Percentiles rank a stretch among this genome's conserved stretches.
These are phyloP conservation scores for Sporothrix dimorphospora DNA, from an alignment of 2,329 filamentous ascomycete species.

Conservation along the genomic window DNA sequence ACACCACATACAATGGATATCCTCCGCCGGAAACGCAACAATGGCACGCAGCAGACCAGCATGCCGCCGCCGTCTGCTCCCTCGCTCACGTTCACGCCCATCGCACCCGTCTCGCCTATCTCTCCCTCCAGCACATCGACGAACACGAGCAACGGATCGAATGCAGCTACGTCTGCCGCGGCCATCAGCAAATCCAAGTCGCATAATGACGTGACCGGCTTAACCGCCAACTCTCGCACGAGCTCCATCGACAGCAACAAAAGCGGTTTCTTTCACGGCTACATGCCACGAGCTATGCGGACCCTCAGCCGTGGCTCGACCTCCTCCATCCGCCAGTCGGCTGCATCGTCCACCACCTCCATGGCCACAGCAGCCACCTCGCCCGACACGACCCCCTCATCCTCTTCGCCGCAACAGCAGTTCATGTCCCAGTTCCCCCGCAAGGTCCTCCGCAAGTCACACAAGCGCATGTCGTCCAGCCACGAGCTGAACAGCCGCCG, in stretches of 20 bases:
- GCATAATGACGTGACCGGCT: constrained; percentile 31
- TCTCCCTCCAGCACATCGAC: not conserved
- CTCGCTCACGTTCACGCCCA: constrained; percentile 23
- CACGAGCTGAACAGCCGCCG: constrained; percentile 35
- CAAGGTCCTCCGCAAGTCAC: constrained; percentile 33
- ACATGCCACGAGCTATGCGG: constrained; percentile 35
- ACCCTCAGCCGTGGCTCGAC: constrained; percentile 37
- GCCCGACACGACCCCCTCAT: constrained; percentile 27
- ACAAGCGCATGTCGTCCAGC: constrained; percentile 33
- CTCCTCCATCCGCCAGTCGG: constrained; percentile 27
- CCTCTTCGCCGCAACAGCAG: constrained; percentile 27
- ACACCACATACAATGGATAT: constrained; percentile 30
- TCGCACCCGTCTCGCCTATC: not conserved
- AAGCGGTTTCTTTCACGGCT: constrained; percentile 35
- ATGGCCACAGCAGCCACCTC: constrained; percentile 25
- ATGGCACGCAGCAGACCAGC: constrained; percentile 1
- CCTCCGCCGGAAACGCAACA: constrained; percentile 30
- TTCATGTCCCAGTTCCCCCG: constrained; percentile 30
- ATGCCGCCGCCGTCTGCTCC: constrained; percentile 21
- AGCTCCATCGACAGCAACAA: constrained; percentile 37
- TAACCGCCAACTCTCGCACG: constrained; percentile 34
- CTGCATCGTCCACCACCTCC: constrained; percentile 21
- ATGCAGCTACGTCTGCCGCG: not conserved
- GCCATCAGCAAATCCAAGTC: constrained; percentile 29
- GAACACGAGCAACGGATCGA: not conserved